Conservation (phyloP, 768 basidiomycete genomes). For the Termitomyces sp. region DNA sequence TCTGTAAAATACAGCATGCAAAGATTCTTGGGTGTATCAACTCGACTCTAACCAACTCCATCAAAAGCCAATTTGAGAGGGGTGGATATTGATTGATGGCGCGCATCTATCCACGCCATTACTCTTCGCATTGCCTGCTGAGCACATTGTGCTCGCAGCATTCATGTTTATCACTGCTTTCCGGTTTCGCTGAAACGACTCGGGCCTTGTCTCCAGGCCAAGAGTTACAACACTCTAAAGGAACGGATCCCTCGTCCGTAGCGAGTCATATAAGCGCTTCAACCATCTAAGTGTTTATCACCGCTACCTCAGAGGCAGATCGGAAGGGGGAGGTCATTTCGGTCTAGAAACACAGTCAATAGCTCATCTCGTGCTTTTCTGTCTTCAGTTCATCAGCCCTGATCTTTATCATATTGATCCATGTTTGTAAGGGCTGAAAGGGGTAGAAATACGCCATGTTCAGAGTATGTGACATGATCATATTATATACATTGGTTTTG, state of each 20-base stretch:
- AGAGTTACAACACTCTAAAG: background rate
- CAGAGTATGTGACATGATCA: background rate
- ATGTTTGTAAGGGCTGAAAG: background rate
- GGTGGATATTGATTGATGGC: background rate
- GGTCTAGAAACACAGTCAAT: background rate
- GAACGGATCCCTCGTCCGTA: background rate
- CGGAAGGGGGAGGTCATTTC: background rate
- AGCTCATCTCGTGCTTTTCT: background rate
- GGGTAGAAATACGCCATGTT: background rate
- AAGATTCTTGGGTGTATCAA: constrained; percentile 11
- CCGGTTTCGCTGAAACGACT: background rate
- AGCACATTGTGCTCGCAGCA: constrained; percentile 2
- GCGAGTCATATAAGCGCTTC: background rate
- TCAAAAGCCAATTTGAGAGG: background rate
- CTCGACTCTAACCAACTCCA: background rate
- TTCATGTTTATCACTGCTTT: background rate
- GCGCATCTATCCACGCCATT: background rate
- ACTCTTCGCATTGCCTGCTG: constrained; percentile 2
- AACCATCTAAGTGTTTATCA: background rate
- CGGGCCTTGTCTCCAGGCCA: background rate
- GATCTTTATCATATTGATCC: background rate
- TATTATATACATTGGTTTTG: too few species aligned
- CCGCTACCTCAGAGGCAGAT: background rate
- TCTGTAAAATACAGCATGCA: constrained; percentile 13
- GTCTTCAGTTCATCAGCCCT: background rate